These are phyloP conservation scores for Elsinoe necatrix DNA, from an alignment of 2,329 filamentous ascomycete genomes.

Conservation along the genomic window DNA sequence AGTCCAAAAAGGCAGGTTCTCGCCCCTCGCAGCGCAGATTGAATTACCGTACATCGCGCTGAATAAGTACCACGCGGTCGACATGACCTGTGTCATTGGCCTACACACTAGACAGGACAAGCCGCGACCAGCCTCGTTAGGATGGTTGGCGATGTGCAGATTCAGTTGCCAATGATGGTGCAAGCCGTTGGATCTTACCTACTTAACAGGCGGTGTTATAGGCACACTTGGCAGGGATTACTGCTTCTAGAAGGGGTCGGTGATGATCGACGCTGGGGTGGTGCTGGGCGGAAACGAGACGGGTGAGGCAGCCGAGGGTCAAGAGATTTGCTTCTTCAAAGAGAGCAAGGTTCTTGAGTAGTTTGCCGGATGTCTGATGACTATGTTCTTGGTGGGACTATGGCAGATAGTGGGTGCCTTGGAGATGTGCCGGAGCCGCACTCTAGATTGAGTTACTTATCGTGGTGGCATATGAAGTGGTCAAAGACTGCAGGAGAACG, in stretches of 20 bases:
- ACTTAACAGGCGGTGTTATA: slow-evolving; percentile 2
- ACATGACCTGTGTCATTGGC: neutral
- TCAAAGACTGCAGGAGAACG: neutral
- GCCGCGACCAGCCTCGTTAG: neutral
- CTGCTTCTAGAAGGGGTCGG: neutral
- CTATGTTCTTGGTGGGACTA: neutral
- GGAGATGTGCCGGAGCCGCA: neutral
- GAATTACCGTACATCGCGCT: neutral
- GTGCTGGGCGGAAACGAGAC: neutral
- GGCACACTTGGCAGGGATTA: neutral
- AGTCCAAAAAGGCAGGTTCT: slow-evolving; percentile 3
- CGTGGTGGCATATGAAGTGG: neutral
- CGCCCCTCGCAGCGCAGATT: neutral
- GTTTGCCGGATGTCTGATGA: neutral
- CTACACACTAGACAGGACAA: neutral
- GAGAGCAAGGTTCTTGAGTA: neutral
- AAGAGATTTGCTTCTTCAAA: neutral
- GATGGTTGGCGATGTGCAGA: neutral
- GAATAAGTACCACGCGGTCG: slow-evolving; percentile 3
- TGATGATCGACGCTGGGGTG: neutral
- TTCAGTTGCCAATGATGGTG: neutral
- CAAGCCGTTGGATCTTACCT: neutral
- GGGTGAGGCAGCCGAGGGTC: neutral
- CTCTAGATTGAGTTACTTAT: neutral
- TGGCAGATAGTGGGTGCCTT: neutral